Evolutionary conservation across 2,329 filamentous ascomycete genomes (phyloP), one percentile per base, ranked within the genome.

Genomic region (Aspergillus fumigatus): DNA sequence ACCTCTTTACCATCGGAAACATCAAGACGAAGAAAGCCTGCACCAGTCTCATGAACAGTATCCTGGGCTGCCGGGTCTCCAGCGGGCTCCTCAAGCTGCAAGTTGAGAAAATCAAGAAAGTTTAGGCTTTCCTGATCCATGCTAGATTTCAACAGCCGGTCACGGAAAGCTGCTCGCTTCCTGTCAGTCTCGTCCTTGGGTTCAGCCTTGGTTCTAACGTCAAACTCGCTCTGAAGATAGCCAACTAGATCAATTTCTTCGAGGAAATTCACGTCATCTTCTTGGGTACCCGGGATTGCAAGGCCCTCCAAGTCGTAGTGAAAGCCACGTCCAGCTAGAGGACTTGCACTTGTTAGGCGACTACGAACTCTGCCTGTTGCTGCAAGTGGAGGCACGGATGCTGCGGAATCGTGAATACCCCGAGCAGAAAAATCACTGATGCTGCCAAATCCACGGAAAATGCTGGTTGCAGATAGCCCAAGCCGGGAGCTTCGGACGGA

Each of bases 51-150:
- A 32, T 56, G 51, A 10, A 43, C 60, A 48, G 54, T 49, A 14
- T 60, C 59, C 41, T 64, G 62, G 27, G 51, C 62, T 4, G 27
- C 43, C 17, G 14, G 8, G n/a, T 57, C 55, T n/a, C 58, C 51
- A 19, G 48, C 49, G n/a, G 51, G 6, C 35, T 27, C 71, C n/a
- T 72, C 69, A 14, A 85, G 77, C 3, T 76, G 77, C 21, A 74
- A 75, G 47, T 74, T 72, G 26, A 89, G 73, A 64, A 85, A 89
- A 0, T 79, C 77, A 11, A 87, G 75, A 68, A 89, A 89, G 64
- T 89, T 88, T 23, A 76, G 70, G 53, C 80, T 81, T 63, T 88
- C 85, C 10, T 75, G 73, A 61, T 86, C 83, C 2, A 89, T 75
- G 2, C 76, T 78, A 8, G 80, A 75, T 4, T 74, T 73, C 38